phyloP scores from a whole-genome alignment of 2,329 filamentous ascomycete species.

The Leptographium wingfieldii region DNA sequence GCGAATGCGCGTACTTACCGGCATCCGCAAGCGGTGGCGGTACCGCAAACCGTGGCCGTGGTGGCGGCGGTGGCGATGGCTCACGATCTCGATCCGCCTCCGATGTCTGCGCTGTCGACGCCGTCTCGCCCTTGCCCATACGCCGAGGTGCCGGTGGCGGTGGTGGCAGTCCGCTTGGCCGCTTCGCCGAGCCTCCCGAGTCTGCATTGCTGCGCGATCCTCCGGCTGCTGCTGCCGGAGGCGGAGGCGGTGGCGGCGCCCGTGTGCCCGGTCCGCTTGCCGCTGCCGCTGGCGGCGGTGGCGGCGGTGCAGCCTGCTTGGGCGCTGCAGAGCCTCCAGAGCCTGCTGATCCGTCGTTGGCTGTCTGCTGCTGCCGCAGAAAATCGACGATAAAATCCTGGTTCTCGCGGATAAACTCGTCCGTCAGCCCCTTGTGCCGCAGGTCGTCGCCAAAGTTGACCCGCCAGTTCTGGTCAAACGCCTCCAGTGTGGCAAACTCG shows the following conservation, averaged over 20 bases:
- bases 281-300: constrained; percentile 20
- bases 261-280: constrained; percentile 9
- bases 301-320: constrained; percentile 18
- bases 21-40: constrained; percentile 84
- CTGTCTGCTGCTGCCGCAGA: constrained; percentile 42
- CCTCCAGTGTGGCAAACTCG: constrained; percentile 50
- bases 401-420: constrained; percentile 55
- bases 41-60: constrained; percentile 64
- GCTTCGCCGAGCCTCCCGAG: constrained; percentile 25
- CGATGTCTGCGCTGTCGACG: constrained; percentile 21
- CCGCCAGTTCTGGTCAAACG: constrained; percentile 52
- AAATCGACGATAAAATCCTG: constrained; percentile 58
- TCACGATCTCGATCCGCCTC: constrained; percentile 56
- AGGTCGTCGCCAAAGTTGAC: constrained; percentile 54
- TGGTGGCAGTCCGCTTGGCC: constrained; percentile 35
- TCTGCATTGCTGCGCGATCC: constrained; percentile 18
- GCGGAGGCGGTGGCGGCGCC: constrained; percentile 29
- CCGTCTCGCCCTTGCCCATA: constrained; percentile 37
- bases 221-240: constrained; percentile 17
- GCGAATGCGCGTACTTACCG: constrained; percentile 63
- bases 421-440: constrained; percentile 48
- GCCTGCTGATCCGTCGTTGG: constrained; percentile 15
- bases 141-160: constrained; percentile 49
- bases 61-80: constrained; percentile 58
- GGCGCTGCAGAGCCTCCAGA: constrained; percentile 1